A percentile compares a stretch with the other conserved stretches of the same genome.
Evolutionary conservation across 306 rosid genomes (phyloP).

Genomic region (Vigna angularis): DNA sequence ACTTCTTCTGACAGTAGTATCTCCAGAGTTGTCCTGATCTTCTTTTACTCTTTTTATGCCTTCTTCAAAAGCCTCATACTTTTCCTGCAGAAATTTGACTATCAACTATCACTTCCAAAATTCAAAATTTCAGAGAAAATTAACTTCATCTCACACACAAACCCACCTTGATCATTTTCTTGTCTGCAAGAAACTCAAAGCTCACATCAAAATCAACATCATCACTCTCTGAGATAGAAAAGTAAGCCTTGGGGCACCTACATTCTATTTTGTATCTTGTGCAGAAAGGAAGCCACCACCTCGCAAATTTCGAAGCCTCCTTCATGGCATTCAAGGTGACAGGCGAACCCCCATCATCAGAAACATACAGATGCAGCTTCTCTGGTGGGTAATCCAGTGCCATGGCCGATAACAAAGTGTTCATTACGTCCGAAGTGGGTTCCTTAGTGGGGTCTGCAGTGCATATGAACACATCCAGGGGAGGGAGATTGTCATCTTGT

Average conservation of each 20-base stretch:
- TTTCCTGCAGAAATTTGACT: conserved; percentile 52
- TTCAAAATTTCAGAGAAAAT: not conserved
- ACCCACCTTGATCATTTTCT: conserved; percentile 49
- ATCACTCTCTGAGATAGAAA: conserved; percentile 46
- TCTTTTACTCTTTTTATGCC: conserved; percentile 41
- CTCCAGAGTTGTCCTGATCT: not conserved
- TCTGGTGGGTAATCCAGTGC: conserved; percentile 72
- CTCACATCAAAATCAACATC: conserved; percentile 32
- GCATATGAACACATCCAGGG: conserved; percentile 72
- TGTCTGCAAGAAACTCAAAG: conserved; percentile 46
- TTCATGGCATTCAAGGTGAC: conserved; percentile 58
- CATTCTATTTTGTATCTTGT: conserved; percentile 48
- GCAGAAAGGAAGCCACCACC: conserved; percentile 76
- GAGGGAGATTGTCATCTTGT: conserved; percentile 59
- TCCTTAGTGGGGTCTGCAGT: conserved; percentile 74
- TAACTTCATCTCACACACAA: not conserved
- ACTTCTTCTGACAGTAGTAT: conserved; percentile 26
- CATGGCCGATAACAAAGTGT: conserved; percentile 76
- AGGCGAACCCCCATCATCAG: conserved; percentile 73
- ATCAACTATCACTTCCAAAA: not conserved
- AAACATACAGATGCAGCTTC: conserved; percentile 76
- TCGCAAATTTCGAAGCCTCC: conserved; percentile 63
- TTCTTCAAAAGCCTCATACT: conserved; percentile 53
- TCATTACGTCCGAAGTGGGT: conserved; percentile 76
- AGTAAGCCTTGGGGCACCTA: conserved; percentile 71